These are phyloP conservation scores for Penicillium tannophilum DNA, from an alignment of 495 filamentous ascomycete species.

Conservation along the genomic window DNA sequence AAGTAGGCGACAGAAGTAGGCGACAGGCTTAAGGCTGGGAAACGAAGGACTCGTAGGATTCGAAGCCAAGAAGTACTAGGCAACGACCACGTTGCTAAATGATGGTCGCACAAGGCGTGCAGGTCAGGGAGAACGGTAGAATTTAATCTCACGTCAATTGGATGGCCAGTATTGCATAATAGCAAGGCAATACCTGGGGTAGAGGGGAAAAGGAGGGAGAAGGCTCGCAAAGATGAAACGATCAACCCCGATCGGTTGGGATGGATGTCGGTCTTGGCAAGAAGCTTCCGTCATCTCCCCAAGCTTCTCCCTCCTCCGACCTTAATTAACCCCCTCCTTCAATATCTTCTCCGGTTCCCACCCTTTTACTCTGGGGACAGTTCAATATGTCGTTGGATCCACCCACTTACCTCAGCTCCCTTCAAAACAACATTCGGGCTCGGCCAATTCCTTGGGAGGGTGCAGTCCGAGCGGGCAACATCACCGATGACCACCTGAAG, in stretches of 20 bases:
- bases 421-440: constrained; percentile 93
- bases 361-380: constrained; percentile 12
- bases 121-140: constrained; percentile 1
- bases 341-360: constrained; percentile 6
- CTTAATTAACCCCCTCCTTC: constrained; percentile 15
- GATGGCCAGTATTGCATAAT: not conserved
- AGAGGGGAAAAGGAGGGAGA: constrained; percentile 6
- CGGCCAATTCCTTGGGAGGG: constrained; percentile 98
- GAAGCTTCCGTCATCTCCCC: constrained; percentile 34
- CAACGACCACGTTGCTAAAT: constrained; percentile 20
- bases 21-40: constrained; percentile 2
- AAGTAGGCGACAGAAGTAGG: not conserved
- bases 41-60: constrained; percentile 17
- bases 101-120: constrained; percentile 9
- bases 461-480: constrained; percentile 87
- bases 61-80: constrained; percentile 17
- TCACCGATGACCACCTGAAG: constrained; percentile 91
- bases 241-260: constrained; percentile 24
- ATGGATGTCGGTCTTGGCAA: constrained; percentile 31
- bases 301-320: constrained; percentile 27
- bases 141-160: not conserved
- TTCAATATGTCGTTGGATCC: constrained; percentile 81
- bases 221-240: constrained; percentile 16
- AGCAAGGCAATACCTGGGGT: not conserved
- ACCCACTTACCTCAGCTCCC: constrained; percentile 83